These are phyloP conservation scores for Otatea glauca DNA, from an alignment of 176 grass and related monocot genomes.

Conservation along the genomic window DNA sequence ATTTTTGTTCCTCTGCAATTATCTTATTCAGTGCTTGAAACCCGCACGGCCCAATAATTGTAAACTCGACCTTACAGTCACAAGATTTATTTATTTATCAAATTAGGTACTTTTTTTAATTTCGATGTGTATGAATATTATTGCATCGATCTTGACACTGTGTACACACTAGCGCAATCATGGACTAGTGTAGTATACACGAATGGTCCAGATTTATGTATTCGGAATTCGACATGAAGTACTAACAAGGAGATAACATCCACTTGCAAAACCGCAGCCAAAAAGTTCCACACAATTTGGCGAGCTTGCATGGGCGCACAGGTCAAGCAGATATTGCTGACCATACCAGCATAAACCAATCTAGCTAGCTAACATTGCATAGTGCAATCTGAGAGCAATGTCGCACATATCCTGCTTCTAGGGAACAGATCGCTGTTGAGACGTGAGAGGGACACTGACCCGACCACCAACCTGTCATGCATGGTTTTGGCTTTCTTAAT, in stretches of 20 bases:
- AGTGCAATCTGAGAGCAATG: constrained; percentile 18
- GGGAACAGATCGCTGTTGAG: constrained; percentile 31
- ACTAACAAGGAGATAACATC: constrained; percentile 29
- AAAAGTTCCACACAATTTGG: constrained; percentile 33
- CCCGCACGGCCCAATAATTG: no score
- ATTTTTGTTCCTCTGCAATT: no score
- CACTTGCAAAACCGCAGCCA: constrained; percentile 28
- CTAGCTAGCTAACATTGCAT: constrained; percentile 1
- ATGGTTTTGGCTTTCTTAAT: constrained; percentile 13
- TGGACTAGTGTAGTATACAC: no score
- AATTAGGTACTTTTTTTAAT: no score
- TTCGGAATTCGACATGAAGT: background rate
- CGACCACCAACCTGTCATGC: constrained; percentile 29
- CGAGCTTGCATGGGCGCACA: constrained; percentile 10
- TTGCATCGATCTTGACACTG: no score
- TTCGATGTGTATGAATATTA: no score
- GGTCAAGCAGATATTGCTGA: constrained; percentile 40
- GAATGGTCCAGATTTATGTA: no score
- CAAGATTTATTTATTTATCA: no score
- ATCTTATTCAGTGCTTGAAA: no score
- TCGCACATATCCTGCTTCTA: constrained; percentile 35
- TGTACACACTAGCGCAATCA: no score
- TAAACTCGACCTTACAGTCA: no score
- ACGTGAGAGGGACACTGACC: constrained; percentile 22
- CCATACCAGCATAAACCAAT: constrained; percentile 10